Conservation (phyloP, 495 filamentous ascomycete genomes). For the Hypoxylon lienhwacheense region DNA sequence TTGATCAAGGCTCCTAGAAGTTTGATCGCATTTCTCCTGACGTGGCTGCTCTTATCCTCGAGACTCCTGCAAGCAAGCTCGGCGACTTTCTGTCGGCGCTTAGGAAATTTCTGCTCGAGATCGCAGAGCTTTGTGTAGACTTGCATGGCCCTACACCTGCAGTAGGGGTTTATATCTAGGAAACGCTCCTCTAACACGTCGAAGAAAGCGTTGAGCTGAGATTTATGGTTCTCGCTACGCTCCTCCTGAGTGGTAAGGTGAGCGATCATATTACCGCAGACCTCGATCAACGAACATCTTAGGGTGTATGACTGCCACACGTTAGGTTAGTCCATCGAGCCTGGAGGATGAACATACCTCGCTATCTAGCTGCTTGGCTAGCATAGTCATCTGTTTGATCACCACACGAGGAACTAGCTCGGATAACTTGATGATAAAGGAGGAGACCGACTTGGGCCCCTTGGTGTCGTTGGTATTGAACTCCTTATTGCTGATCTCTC, state of each 20-base stretch:
- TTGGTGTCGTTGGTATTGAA: constrained; percentile 95
- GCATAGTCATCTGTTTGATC: constrained; percentile 93
- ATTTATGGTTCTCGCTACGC: constrained; percentile 84
- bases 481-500: constrained; percentile 94
- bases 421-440: constrained; percentile 94
- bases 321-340: constrained; percentile 19
- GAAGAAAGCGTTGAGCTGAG: constrained; percentile 93
- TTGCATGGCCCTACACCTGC: constrained; percentile 86
- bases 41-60: constrained; percentile 97
- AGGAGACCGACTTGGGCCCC: constrained; percentile 97
- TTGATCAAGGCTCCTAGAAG: constrained; percentile 82
- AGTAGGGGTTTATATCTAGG: constrained; percentile 96
- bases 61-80: constrained; percentile 85
- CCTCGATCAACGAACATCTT: constrained; percentile 90
- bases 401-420: constrained; percentile 88
- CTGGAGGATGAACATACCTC: constrained; percentile 59
- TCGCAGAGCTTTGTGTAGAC: constrained; percentile 91
- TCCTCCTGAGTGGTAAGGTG: constrained; percentile 92
- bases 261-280: constrained; percentile 95
- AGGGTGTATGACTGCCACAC: constrained; percentile 78
- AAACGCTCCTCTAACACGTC: constrained; percentile 96
- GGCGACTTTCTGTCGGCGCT: constrained; percentile 81
- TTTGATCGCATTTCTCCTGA: constrained; percentile 92
- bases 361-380: constrained; percentile 92
- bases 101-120: constrained; percentile 90